Evolutionary conservation across 768 basidiomycete species (phyloP), one percentile per base, ranked within the genome.

Genomic region (Xerocomellus chrysenteron): DNA sequence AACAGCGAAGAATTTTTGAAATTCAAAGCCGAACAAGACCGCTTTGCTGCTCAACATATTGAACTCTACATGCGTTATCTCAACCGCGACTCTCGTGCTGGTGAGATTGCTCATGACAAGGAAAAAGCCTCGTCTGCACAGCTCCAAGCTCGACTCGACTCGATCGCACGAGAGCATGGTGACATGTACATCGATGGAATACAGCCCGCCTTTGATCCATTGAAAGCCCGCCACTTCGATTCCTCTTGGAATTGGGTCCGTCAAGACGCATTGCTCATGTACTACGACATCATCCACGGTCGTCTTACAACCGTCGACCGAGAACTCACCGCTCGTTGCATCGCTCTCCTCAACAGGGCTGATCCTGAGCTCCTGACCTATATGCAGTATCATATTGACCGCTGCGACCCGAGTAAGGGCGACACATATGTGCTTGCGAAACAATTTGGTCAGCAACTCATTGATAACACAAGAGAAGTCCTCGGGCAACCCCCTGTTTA

Each of bases 161-260:
- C 85, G 57, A 93, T 99, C 69, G 78, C 84, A 44, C 81, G 84
- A 59, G 97, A 99, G 69, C 97, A 99, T 62, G 97, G 97, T 30
- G 95, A 98, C 54, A 72, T 80, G 0, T 99, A 99, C 74, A 78
- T 98, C 57, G 88, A 95, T 33, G 97, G 97, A 43, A 95, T 98
- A 58, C 90, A 95, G 67, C 97, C 97, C 11, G 81, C 84, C 55
- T 99, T 99, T 74, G 92, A 96, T 67, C 87, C 92, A 3, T 80
- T 98, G 66, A 98, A 99, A 75, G 97, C 95, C 13, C 91, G 97
- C 45, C 94, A 89, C 69, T 98, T 99, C 79, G 95, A 98, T 70
- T 98, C 96, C 2, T 94, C 90, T 7, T 99, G 96, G 97, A 99
- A 99, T 70, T 99, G 97, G 97, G 96, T 90, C 44, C 88, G 96